A percentile compares a stretch with the other conserved stretches of the same genome.
These are phyloP conservation scores for Microcyclosporella mali DNA, from an alignment of 2,329 filamentous ascomycete genomes.

Conservation along the genomic window DNA sequence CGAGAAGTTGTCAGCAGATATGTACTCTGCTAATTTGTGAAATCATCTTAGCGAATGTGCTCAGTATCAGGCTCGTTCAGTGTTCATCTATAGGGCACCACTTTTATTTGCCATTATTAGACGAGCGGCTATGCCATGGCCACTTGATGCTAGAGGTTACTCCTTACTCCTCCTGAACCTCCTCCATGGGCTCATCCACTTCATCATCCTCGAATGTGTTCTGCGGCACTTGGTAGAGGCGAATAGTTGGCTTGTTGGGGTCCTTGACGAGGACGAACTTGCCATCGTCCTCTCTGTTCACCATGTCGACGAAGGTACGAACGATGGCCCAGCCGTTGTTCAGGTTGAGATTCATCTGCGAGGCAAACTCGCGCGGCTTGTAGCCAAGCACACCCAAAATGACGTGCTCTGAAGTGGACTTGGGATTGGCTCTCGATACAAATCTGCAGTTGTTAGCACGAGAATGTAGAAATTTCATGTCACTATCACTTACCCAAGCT, in stretches of 20 bases:
- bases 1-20: too few relatives aligned
- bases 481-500: conserved; percentile 69
- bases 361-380: conserved; percentile 94
- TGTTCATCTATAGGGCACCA: too few relatives aligned
- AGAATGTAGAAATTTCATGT: neutral
- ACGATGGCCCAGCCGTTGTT: conserved; percentile 99
- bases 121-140: too few relatives aligned
- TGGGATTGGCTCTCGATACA: conserved; percentile 88
- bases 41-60: too few relatives aligned
- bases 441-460: conserved; percentile 55
- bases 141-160: too few relatives aligned
- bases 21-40: too few relatives aligned
- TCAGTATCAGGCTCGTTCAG: too few relatives aligned
- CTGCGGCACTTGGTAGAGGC: conserved; percentile 83
- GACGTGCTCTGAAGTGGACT: conserved; percentile 87
- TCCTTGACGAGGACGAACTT: conserved; percentile 80
- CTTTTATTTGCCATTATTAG: too few relatives aligned
- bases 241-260: conserved; percentile 92
- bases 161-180: conserved; percentile 45
- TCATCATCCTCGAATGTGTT: conserved; percentile 87
- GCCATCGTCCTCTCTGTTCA: conserved; percentile 60
- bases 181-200: conserved; percentile 65
- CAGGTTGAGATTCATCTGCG: conserved; percentile 95
- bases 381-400: conserved; percentile 93
- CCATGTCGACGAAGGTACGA: conserved; percentile 95